Base-by-base conservation (phyloP, 163 green algal genomes). In the Chloroidium sp. region DNA sequence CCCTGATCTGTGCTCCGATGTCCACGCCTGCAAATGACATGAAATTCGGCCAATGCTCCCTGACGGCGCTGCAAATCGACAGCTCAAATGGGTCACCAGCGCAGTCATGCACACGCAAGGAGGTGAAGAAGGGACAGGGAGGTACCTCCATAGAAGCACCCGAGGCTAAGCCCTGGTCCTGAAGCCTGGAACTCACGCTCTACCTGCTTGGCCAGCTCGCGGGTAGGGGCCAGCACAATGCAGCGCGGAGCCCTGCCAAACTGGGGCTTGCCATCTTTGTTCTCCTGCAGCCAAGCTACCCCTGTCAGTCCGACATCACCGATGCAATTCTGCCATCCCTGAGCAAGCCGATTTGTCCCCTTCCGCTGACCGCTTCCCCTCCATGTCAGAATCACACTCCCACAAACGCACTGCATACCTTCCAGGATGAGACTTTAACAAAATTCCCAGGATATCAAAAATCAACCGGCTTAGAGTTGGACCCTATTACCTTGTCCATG, bases 151-250 rank as follows among this genome's bases (percentile, higher is more conserved):
- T 99, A 99, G 80, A 99, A 88, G 83, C 92, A 98, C 61, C 97
- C 79, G 13, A 88, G 92, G 62, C 62, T 82, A 69, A 99, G 87
- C 14, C 84, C 78, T 3, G 88, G 85, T 10, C 93, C 90, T 74
- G 92, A 87, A 78, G 92, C 93, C 3, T 97, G 90, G 79, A 91
- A 90, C 79, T 95, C 91, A 86, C 98, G 98, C 80, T 98, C 95
- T 60, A 95, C 90, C 87, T 99, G 96, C 86, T 98, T 97, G 14
- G 96, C 96, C 59, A 99, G 91, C 91, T 99, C 96, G 60, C 96
- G 91, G 0, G 96, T 99, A 69, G 96, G 96, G 0, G 95, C 92
- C 82, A 99, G 88, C 62, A 99, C 90, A 13, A 99, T 88, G 81
- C 89, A 94, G 62, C 89, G 89, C 1, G 93, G 91, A 0, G 85